Conservation (phyloP, 2,329 filamentous ascomycete species). For the Aspergillus proliferans region DNA sequence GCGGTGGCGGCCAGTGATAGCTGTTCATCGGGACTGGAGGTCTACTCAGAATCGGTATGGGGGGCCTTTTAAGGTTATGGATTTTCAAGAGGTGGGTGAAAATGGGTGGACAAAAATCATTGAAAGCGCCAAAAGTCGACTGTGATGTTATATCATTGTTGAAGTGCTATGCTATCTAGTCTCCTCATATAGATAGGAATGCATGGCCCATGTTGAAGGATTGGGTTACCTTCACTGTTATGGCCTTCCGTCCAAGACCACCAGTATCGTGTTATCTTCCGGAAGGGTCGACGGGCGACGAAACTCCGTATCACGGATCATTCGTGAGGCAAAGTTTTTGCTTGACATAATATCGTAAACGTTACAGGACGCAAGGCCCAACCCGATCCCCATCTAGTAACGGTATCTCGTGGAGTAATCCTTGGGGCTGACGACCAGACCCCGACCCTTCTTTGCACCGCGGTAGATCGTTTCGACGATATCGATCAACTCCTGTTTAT, state of each 20-base stretch:
- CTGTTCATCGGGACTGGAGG: conserved; percentile 41
- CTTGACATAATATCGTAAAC: no score
- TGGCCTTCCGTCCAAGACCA: no score
- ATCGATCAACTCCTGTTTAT: conserved; percentile 97
- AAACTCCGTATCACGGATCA: no score
- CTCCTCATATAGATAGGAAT: no score
- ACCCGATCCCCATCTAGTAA: conserved; percentile 42
- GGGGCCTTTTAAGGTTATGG: conserved; percentile 44
- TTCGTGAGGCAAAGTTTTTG: no score
- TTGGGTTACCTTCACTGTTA: no score
- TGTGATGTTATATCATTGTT: neutral
- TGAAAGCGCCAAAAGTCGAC: neutral
- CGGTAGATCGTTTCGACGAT: conserved; percentile 97
- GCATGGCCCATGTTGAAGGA: no score
- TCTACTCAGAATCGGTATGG: conserved; percentile 46
- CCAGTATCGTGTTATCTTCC: no score
- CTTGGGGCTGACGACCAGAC: conserved; percentile 94
- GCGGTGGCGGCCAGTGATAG: conserved; percentile 49
- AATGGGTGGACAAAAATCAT: conserved; percentile 33
- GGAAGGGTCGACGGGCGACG: no score
- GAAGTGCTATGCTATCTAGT: neutral
- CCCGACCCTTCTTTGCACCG: conserved; percentile 95
- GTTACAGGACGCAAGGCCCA: conserved; percentile 2
- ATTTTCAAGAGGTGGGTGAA: conserved; percentile 38
- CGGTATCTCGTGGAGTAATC: conserved; percentile 66